Percentiles rank a stretch among this genome's conserved stretches.
Evolutionary conservation across 805 yeast species (phyloP).

Genomic region (Wickerhamiella hasegawae): DNA sequence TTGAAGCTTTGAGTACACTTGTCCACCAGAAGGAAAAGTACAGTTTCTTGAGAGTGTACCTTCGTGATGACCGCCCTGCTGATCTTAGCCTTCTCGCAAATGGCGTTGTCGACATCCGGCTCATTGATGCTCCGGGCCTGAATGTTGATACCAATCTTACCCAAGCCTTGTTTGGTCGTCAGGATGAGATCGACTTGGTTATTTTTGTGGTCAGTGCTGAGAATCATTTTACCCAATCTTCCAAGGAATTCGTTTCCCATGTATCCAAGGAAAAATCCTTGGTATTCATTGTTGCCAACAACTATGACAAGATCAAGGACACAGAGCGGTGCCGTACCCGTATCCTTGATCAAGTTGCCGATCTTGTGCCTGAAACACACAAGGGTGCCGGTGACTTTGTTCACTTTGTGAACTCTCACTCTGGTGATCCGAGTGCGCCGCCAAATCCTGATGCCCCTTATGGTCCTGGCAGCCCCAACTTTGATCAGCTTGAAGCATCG

Average conservation of each 20-base stretch:
- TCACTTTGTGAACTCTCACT: constrained; percentile 69
- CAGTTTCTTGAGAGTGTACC: constrained; percentile 61
- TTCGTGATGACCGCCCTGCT: constrained; percentile 53
- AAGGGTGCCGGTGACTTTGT: constrained; percentile 83
- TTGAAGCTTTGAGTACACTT: constrained; percentile 46
- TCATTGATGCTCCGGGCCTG: constrained; percentile 95
- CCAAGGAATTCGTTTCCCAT: constrained; percentile 78
- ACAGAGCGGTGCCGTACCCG: constrained; percentile 61
- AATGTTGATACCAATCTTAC: constrained; percentile 89
- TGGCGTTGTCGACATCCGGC: constrained; percentile 80
- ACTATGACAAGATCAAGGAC: constrained; percentile 73
- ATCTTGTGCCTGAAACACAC: constrained; percentile 76
- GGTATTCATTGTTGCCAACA: constrained; percentile 85
- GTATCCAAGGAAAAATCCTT: constrained; percentile 85
- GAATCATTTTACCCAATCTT: constrained; percentile 86
- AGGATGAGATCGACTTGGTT: constrained; percentile 91
- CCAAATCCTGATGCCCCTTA: constrained; percentile 13
- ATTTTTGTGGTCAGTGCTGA: constrained; percentile 94
- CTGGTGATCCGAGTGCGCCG: constrained; percentile 20
- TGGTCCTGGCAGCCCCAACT: constrained; percentile 25
- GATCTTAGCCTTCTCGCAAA: constrained; percentile 62
- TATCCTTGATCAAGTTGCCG: constrained; percentile 73
- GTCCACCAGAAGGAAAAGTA: constrained; percentile 63
- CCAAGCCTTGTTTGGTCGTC: constrained; percentile 85
- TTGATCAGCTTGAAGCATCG: constrained; percentile 72